Base-by-base conservation (phyloP, 305 asterid genomes). In the Fraxinus velutina region DNA sequence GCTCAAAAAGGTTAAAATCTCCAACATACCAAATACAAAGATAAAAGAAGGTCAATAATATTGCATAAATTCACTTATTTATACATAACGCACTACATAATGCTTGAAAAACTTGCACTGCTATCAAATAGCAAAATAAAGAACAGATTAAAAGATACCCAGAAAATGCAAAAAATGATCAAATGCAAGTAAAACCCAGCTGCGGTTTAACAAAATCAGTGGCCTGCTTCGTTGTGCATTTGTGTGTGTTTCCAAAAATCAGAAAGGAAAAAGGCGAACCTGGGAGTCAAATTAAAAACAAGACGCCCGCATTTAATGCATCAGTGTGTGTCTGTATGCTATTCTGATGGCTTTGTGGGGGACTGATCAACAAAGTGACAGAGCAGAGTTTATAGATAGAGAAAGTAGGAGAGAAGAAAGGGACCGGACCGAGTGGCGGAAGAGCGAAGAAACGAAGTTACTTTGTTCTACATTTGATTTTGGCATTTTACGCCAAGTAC, bases 1-100 rank as follows among this genome's bases (percentile, higher is more conserved):
- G 75, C 77, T 15, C n/a, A 17, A 82, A 50, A 84, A 78, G 32
- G 36, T 17, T n/a, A 73, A 24, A 55, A 66, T 79, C 80, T 22
- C 27, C 2, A 9, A 62, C 21, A 62, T 21, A 17, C 44, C 57
- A 34, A 44, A 73, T 2, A 77, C 34, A 42, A 60, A 81, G 68
- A 24, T 30, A 33, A 86, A 60, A 29, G 55, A 37, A 21, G 29
- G 27, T 60, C 70, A 60, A 21, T 60, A 17, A 60, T 8, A 55
- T 24, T 57, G 10, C 21, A 22, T 77, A 24, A 36, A 5, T 33
- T 12, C 32, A 55, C 15, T 27, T 44, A 71, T 10, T 62, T 75
- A 17, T 4, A 42, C 29, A 24, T 8, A 6, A 76, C 33, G 8
- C 29, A 27, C 30, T 47, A 22, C 32, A 52, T 27, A 66, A 47